A percentile compares a stretch with the other conserved stretches of the same genome.
Evolutionary conservation across 345 rosid genomes (phyloP).

Genomic region (Eucalyptus curtisii): DNA sequence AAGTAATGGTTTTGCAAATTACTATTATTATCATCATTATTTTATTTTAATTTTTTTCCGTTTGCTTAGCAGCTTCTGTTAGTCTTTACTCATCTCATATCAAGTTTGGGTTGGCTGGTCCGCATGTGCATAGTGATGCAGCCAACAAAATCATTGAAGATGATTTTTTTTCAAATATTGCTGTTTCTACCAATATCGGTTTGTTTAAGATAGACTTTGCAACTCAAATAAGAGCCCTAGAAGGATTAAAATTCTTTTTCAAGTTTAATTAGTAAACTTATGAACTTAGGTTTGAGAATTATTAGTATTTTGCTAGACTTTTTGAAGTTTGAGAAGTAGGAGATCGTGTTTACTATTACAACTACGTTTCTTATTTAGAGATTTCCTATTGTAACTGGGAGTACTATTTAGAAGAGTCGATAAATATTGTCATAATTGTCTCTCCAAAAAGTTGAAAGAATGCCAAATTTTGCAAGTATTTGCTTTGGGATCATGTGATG

Average conservation of each 20-base stretch:
- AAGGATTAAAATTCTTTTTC: not conserved
- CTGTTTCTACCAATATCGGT: not conserved
- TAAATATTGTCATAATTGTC: too few relatives aligned
- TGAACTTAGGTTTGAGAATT: not conserved
- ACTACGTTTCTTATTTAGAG: too few relatives aligned
- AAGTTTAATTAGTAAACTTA: not conserved
- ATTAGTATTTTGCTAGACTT: not conserved
- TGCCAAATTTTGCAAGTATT: too few relatives aligned
- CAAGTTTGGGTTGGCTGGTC: not conserved
- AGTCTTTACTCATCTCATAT: not conserved
- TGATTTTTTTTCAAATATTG: not conserved
- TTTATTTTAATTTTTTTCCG: not conserved
- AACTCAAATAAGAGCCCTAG: not conserved
- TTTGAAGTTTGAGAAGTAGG: too few relatives aligned
- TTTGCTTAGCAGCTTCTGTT: not conserved
- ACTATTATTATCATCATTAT: too few relatives aligned
- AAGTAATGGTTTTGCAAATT: not conserved
- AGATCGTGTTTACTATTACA: too few relatives aligned
- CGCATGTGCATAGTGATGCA: not conserved
- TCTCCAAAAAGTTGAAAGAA: too few relatives aligned
- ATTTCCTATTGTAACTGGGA: too few relatives aligned
- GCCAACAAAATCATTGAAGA: not conserved
- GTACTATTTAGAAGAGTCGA: too few relatives aligned
- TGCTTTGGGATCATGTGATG: too few relatives aligned
- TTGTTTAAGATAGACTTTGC: not conserved